Evolutionary conservation across 1,284 basidiomycete genomes (phyloP).

Genomic region (Cryptococcus sp.): DNA sequence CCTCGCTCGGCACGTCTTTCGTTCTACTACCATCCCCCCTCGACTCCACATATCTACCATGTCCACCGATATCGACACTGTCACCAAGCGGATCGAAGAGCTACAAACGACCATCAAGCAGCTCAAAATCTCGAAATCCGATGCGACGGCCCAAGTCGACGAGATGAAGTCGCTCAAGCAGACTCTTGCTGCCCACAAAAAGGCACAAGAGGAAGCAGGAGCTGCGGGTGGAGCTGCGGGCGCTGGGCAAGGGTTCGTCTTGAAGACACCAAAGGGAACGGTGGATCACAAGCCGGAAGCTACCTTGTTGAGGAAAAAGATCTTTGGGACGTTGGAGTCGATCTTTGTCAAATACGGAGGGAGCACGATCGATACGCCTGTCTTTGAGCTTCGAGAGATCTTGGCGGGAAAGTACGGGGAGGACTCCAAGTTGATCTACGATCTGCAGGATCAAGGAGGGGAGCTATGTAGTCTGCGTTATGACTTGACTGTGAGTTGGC

Average conservation of each 20-base stretch:
- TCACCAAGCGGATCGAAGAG: conserved; percentile 3
- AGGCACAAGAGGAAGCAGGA: conserved; percentile 11
- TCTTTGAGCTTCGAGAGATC: conserved; percentile 96
- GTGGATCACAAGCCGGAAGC: conserved; percentile 93
- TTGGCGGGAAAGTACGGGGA: conserved; percentile 95
- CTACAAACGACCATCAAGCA: conserved; percentile 42
- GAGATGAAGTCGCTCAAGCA: conserved; percentile 45
- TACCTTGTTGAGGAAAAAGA: conserved; percentile 84
- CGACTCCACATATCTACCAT: background rate
- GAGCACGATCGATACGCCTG: conserved; percentile 91
- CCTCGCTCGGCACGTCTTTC: background rate
- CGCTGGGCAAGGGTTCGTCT: conserved; percentile 20
- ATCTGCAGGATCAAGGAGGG: conserved; percentile 97
- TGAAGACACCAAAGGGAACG: conserved; percentile 64
- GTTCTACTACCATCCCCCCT: background rate
- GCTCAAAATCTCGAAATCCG: conserved; percentile 43
- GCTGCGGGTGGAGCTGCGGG: conserved; percentile 32
- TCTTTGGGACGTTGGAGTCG: conserved; percentile 82
- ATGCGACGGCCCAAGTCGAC: conserved; percentile 41
- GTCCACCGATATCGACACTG: conserved; percentile 28
- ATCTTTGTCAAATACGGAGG: conserved; percentile 87
- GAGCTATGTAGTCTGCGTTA: conserved; percentile 93
- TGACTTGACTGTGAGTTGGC: conserved; percentile 73
- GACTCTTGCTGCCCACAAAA: conserved; percentile 25
- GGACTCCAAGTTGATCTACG: conserved; percentile 96